Percentiles rank a stretch among this genome's conserved stretches.
These are phyloP conservation scores for Vanrija pseudolonga DNA, from an alignment of 1,284 basidiomycete genomes.

Conservation along the genomic window DNA sequence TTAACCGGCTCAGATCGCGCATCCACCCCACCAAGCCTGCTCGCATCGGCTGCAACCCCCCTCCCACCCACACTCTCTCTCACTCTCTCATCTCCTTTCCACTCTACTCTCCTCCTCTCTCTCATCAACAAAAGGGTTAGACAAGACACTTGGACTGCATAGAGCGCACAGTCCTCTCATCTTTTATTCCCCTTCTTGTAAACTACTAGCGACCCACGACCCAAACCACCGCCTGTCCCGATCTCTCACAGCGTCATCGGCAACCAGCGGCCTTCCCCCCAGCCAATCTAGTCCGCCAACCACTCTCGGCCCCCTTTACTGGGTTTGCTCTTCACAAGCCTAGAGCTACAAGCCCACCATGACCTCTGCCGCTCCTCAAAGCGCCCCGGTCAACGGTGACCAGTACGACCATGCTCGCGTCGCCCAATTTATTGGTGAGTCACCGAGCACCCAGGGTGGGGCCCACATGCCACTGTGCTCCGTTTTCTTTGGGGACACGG, in stretches of 20 bases:
- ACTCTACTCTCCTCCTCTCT: slow-evolving; percentile 1
- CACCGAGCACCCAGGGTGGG: neutral
- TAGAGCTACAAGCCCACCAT: slow-evolving; percentile 11
- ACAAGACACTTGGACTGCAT: too few species aligned
- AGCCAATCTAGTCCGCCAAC: too few species aligned
- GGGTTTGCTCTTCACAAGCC: neutral
- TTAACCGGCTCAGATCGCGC: too few species aligned
- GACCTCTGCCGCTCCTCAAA: slow-evolving; percentile 27
- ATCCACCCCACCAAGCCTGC: too few species aligned
- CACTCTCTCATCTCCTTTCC: neutral
- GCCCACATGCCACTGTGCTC: too few species aligned
- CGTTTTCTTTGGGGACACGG: too few species aligned
- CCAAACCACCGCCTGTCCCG: neutral
- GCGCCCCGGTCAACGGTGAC: slow-evolving; percentile 16
- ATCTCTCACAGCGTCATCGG: neutral
- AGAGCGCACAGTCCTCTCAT: too few species aligned
- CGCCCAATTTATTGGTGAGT: slow-evolving; percentile 72
- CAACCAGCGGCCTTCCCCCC: too few species aligned
- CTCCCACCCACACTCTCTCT: neutral
- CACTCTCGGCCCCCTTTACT: neutral
- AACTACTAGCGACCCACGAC: neutral
- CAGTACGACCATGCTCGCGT: slow-evolving; percentile 60
- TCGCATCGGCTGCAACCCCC: neutral
- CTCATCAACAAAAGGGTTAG: neutral
- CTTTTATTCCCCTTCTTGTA: neutral